These are phyloP conservation scores for Sicyos edulis DNA, from an alignment of 306 rosid genomes.

Conservation along the genomic window DNA sequence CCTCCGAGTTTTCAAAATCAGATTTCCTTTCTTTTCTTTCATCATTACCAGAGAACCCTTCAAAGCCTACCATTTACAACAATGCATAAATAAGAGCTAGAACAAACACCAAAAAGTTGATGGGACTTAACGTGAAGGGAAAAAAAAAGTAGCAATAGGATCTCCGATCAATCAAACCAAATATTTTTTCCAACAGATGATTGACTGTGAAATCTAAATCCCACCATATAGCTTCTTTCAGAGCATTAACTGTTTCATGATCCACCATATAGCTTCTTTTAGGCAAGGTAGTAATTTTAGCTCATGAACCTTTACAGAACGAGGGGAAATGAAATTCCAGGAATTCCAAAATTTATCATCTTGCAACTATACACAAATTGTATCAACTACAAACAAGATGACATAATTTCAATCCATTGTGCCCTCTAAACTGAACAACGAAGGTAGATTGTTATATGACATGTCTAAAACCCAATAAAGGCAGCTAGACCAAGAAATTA, in stretches of 20 bases:
- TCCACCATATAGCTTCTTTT: too few relatives aligned
- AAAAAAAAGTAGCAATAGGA: neutral
- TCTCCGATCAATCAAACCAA: neutral
- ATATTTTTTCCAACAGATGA: neutral
- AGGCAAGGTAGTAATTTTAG: too few relatives aligned
- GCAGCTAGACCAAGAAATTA: neutral
- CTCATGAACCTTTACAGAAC: constrained; percentile 2
- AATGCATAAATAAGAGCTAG: constrained; percentile 5
- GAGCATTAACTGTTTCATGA: neutral
- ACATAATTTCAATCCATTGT: neutral
- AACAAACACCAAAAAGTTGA: neutral
- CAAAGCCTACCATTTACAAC: constrained; percentile 55
- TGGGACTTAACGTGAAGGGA: neutral
- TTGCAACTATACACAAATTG: neutral
- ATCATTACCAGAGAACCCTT: constrained; percentile 89
- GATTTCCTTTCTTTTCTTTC: constrained; percentile 84
- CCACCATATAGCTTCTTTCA: too few relatives aligned
- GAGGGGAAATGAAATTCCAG: neutral
- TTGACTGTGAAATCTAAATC: neutral
- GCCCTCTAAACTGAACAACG: neutral
- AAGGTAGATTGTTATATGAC: neutral
- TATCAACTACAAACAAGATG: neutral
- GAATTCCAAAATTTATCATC: neutral
- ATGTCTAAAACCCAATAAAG: neutral
- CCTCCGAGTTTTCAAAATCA: constrained; percentile 91